Evolutionary conservation across 2,329 filamentous ascomycete genomes (phyloP).

Genomic region (Erysiphe pulchra): DNA sequence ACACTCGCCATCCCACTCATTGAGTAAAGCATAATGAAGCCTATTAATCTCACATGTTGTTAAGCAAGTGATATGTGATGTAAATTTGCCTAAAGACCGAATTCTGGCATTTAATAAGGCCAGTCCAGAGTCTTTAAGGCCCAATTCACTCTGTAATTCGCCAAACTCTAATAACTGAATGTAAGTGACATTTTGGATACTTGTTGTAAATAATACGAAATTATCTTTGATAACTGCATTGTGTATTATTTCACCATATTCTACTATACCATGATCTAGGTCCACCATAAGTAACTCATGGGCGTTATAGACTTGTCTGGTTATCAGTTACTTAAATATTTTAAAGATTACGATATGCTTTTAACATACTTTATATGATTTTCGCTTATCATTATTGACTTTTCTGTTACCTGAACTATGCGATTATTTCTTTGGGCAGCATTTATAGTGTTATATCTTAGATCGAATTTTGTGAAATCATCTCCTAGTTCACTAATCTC

Average conservation of each 20-base stretch:
- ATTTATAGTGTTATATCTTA: conserved; percentile 25
- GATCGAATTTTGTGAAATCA: conserved; percentile 22
- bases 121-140: conserved; percentile 1
- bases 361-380: conserved; percentile 5
- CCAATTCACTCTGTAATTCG: conserved; percentile 1
- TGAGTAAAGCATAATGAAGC: conserved; percentile 4
- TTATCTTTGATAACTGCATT: conserved; percentile 7
- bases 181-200: conserved; percentile 2
- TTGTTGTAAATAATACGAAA: conserved; percentile 8
- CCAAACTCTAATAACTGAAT: conserved; percentile 5
- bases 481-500: conserved; percentile 19
- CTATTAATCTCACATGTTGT: conserved; percentile 2
- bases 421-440: conserved; percentile 14
- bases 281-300: conserved; percentile 3
- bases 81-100: conserved; percentile 4
- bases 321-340: conserved; percentile 1
- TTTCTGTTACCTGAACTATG: conserved; percentile 29
- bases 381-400: conserved; percentile 9
- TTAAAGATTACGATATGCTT: background rate
- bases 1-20: conserved; percentile 3
- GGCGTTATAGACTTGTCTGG: background rate
- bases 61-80: conserved; percentile 5
- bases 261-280: conserved; percentile 1
- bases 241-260: conserved; percentile 4
- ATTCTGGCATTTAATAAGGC: conserved; percentile 1